Evolutionary conservation across 148 eudicot genomes (phyloP), one percentile per base, ranked within the genome.

Genomic region (Oxyria digyna): DNA sequence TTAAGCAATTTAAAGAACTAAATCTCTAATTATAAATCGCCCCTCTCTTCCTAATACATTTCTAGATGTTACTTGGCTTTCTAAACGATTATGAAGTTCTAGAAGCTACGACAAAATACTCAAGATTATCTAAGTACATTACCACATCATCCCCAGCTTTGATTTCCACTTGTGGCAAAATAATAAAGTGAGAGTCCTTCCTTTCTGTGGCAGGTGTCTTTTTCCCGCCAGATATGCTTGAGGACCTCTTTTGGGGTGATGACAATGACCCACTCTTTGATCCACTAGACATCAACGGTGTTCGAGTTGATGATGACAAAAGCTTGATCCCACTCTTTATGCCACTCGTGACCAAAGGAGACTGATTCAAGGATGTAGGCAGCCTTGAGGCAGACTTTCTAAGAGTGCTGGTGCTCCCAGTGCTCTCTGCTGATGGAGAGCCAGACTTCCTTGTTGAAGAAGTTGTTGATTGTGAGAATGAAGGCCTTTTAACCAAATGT

Each of bases 91-190:
- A 52, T 23, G 21, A 1, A 23, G 33, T 24, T 26, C 13, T 12
- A 15, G 38, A 66, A 37, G 45, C 69, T 37, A n/a, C 27, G 9
- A 66, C 11, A 66, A 37, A 41, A 11, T 32, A 13, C n/a, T n/a
- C 35, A n/a, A 57, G 17, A 21, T 10, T 10, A 20, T 13, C 32
- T n/a, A 12, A 42, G 74, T 38, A 64, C 45, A 87, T 77, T 88
- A 94, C 99, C 91, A 91, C 85, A 75, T 88, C 97, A 88, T 94
- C 99, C 59, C 96, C 83, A 71, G 89, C 93, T 81, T 87, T 94
- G 76, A 78, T 72, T 73, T 90, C 98, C 67, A 94, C 89, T 74
- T 91, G 90, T 24, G 99, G 97, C 74, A 87, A 85, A 75, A 80
- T 76, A 67, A 87, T 72, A 48, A 89, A 82, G 42, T 85, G 89